Conservation (phyloP, 1,139 yeast species). For the Hansenula anomala region DNA sequence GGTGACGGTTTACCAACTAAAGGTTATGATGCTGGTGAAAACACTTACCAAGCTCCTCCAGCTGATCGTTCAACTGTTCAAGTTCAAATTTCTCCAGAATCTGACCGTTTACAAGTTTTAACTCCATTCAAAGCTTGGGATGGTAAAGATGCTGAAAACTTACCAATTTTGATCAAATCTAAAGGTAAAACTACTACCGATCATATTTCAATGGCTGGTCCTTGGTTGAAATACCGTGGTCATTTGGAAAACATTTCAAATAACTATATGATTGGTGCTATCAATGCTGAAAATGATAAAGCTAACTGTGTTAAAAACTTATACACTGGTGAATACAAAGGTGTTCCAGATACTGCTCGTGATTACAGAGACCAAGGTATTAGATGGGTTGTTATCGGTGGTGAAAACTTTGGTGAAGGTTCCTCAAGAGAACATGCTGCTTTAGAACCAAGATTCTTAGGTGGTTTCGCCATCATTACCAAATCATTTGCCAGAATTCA, state of each 20-base stretch:
- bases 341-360: constrained; percentile 95
- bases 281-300: constrained; percentile 93
- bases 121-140: constrained; percentile 94
- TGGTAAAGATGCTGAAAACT: constrained; percentile 84
- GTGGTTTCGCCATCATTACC: constrained; percentile 95
- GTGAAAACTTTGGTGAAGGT: constrained; percentile 99
- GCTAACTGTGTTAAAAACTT: constrained; percentile 89
- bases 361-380: constrained; percentile 91
- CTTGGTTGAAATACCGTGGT: constrained; percentile 99
- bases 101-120: constrained; percentile 85
- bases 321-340: constrained; percentile 86
- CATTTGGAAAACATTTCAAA: constrained; percentile 98
- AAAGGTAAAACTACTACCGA: constrained; percentile 98
- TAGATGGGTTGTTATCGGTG: constrained; percentile 98
- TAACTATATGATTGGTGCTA: constrained; percentile 99
- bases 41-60: constrained; percentile 99
- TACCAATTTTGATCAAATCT: constrained; percentile 96
- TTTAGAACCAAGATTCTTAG: constrained; percentile 97
- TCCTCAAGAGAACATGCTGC: constrained; percentile 99
- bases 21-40: constrained; percentile 93
- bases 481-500: constrained; percentile 98
- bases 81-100: constrained; percentile 79
- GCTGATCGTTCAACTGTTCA: constrained; percentile 70
- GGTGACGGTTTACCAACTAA: constrained; percentile 91
- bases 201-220: constrained; percentile 99